Evolutionary conservation across 768 basidiomycete genomes (phyloP), one percentile per base, ranked within the genome.

Genomic region (Suillus occidentalis): DNA sequence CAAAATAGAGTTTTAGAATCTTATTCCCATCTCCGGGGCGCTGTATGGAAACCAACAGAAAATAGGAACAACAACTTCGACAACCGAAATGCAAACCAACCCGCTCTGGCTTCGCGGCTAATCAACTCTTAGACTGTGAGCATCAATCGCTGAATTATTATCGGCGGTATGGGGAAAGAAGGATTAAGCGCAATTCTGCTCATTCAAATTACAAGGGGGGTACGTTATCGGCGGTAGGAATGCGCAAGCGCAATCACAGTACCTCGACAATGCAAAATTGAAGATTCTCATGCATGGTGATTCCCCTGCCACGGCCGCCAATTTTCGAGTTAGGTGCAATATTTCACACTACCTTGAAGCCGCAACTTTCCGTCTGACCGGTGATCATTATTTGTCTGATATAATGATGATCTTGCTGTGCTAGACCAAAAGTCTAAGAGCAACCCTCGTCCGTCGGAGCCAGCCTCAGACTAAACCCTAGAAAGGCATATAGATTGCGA

Each of bases 1-100:
- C 13, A 43, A 65, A 73, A 76, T 75, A 77, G 67, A 69, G 69
- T 77, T 75, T 77, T 69, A 74, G 68, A 65, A 68, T 68, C 70
- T 56, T 49, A 40, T 68, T 42, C 8, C 37, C 31, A 64, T 62
- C 57, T 68, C 64, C 56, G 65, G 49, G 49, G 43, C n/a, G 14
- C 60, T 63, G 60, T 25, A 28, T 55, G 49, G 62, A 64, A 62
- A 55, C 34, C 31, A 62, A 47, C 59, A 45, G 16, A 25, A 39
- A 58, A 40, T 25, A 58, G 57, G 57, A 58, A 58, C 57, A 58
- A 58, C 57, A 4, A 58, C 7, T 55, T 55, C 34, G 12, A 55
- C 53, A 55, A 6, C 53, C 53, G 34, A 34, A 18, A 55, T 8
- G 4, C 16, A 14, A 36, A 36, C 34, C 25, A 39, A 22, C n/a